These are phyloP conservation scores for Salix viminalis DNA, from an alignment of 345 rosid genomes.

Conservation along the genomic window DNA sequence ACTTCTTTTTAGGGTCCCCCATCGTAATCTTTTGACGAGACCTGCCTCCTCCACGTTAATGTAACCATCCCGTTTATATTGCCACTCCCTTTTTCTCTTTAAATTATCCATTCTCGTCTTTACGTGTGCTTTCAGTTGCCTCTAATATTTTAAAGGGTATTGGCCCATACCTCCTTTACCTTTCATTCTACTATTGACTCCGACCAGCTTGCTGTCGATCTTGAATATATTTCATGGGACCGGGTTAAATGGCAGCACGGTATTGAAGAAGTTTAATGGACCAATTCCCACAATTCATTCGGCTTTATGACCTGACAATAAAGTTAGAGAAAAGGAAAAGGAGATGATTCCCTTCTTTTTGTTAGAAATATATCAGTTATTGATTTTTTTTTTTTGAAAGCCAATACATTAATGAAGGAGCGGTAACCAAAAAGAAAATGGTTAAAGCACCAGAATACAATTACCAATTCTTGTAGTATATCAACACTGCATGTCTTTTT, in stretches of 20 bases:
- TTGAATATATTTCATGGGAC: constrained; percentile 26
- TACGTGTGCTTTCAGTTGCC: not conserved
- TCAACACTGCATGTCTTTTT: no score
- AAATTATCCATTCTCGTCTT: not conserved
- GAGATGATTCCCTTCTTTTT: no score
- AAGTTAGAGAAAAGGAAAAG: no score
- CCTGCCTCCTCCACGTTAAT: constrained; percentile 50
- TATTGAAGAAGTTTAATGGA: not conserved
- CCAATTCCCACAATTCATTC: not conserved
- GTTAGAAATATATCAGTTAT: no score
- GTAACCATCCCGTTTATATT: not conserved
- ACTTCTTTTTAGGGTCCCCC: constrained; percentile 62
- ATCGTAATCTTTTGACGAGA: constrained; percentile 54
- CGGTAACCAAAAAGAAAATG: no score
- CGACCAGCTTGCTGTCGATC: constrained; percentile 15
- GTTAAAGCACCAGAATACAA: no score
- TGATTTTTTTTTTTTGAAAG: no score
- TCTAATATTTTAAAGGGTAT: not conserved
- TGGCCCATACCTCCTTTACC: constrained; percentile 21
- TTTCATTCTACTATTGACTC: constrained; percentile 13
- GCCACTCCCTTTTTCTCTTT: not conserved
- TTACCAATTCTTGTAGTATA: no score
- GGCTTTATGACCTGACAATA: no score
- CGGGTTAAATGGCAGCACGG: not conserved
- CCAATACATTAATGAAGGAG: no score